Evolutionary conservation across 768 basidiomycete genomes (phyloP), one percentile per base, ranked within the genome.

Genomic region (Suillus subluteus): DNA sequence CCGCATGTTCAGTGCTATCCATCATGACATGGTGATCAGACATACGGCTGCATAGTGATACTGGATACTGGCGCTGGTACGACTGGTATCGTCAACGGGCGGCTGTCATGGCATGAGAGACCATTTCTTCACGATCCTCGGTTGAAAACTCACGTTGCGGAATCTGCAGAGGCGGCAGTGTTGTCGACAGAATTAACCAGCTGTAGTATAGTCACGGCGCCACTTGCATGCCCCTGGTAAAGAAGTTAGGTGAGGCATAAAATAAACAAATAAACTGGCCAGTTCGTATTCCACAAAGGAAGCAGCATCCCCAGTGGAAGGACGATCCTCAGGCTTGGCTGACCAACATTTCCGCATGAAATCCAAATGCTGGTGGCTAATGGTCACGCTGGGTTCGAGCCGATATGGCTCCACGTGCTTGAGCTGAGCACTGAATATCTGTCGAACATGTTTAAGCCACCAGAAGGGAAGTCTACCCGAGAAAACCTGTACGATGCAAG

Each of bases 281-380:
- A 35, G 6, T 35, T 35, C 35, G 35, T 40, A 15, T 3, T 59
- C 23, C 2, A 59, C 23, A 40, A 59, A 59, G 38, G 58, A 59
- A 26, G 58, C 16, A 26, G 38, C 58, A 40, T 59, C 23, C 23
- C 8, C 8, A 18, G 9, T 59, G 4, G 38, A 26, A 40, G 58
- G 58, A 18, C 58, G 58, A 6, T 11, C 6, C 16, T 26, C 16
- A 26, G 58, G 58, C 38, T 59, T 26, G 9, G n/a, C 6, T n/a
- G 38, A 59, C 58, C 58, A 59, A 41, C 58, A 59, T 23, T 9
- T 26, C 23, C 38, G 38, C 58, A 59, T 59, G n/a, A 59, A 59
- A 9, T 38, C 38, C 38, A 59, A 26, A 40, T 59, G 58, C 9
- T 26, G 58, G 15, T 38, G 58, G 58, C 16, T 16, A 59, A 59